Evolutionary conservation across 345 rosid species (phyloP).

Genomic region (Arabidopsis suecica): DNA sequence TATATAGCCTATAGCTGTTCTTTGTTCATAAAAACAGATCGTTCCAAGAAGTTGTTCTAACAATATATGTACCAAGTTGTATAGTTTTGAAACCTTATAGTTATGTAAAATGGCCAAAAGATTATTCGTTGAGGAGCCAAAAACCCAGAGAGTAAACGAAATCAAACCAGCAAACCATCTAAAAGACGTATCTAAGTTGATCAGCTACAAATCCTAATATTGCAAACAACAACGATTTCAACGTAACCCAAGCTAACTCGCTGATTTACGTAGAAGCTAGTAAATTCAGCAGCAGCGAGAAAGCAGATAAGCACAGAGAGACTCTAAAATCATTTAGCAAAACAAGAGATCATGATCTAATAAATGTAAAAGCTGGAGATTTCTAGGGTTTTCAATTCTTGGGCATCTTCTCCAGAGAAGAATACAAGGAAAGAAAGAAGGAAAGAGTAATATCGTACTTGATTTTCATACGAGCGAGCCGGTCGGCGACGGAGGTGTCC

Average conservation of each 20-base stretch:
- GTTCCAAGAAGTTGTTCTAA: neutral
- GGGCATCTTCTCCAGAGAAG: conserved; percentile 19
- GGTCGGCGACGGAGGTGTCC: conserved; percentile 95
- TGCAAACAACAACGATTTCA: neutral
- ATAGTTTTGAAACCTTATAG: too few species aligned
- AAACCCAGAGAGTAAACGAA: neutral
- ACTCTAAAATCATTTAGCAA: neutral
- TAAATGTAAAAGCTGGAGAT: conserved; percentile 2
- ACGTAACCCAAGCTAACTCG: neutral
- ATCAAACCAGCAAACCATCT: neutral
- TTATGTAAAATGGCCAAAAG: neutral
- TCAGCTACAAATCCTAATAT: conserved; percentile 1
- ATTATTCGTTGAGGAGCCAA: neutral
- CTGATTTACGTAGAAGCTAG: conserved; percentile 3
- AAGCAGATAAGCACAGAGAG: neutral
- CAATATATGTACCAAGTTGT: neutral
- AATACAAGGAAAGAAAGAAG: neutral
- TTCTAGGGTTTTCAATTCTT: conserved; percentile 50
- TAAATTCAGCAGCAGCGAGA: conserved; percentile 10
- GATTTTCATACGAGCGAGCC: conserved; percentile 99
- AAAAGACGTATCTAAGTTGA: conserved; percentile 4
- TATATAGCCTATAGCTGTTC: neutral
- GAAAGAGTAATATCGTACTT: conserved; percentile 53
- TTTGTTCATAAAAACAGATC: conserved; percentile 1
- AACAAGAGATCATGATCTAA: conserved; percentile 33